phyloP scores from a whole-genome alignment of 2,329 filamentous ascomycete species.

The Elsinoe necatrix region DNA sequence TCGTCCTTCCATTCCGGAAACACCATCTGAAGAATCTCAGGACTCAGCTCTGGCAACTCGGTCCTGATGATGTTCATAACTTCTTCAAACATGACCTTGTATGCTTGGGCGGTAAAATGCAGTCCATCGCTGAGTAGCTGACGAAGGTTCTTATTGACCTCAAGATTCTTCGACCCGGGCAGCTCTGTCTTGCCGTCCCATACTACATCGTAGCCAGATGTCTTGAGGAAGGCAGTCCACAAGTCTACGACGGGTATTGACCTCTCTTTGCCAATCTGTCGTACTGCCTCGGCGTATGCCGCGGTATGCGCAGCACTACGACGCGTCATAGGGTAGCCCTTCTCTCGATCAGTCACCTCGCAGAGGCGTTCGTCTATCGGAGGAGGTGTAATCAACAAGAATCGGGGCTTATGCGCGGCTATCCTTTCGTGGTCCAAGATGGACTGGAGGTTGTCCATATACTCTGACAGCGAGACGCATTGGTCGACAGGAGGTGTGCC shows the following conservation, averaged over 20 bases:
- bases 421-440: constrained; percentile 68
- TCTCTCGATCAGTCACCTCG: constrained; percentile 37
- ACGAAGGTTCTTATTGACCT: constrained; percentile 48
- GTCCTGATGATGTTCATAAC: constrained; percentile 44
- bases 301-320: constrained; percentile 54
- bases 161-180: constrained; percentile 49
- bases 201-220: constrained; percentile 43
- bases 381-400: constrained; percentile 73
- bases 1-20: constrained; percentile 46
- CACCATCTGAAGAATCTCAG: constrained; percentile 44
- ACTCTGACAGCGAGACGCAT: constrained; percentile 68
- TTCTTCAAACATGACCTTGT: constrained; percentile 47
- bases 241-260: constrained; percentile 64
- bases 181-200: constrained; percentile 36
- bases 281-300: constrained; percentile 57
- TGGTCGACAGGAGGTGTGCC: constrained; percentile 53
- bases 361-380: constrained; percentile 70
- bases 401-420: constrained; percentile 56
- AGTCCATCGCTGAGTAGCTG: constrained; percentile 50
- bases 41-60: constrained; percentile 48
- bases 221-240: constrained; percentile 67
- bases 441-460: constrained; percentile 59
- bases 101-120: constrained; percentile 50
- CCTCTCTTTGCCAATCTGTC: constrained; percentile 50
- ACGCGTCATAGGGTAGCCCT: constrained; percentile 29